Evolutionary conservation across 1,139 yeast species (phyloP).

Genomic region (Suhomyces maxii): DNA sequence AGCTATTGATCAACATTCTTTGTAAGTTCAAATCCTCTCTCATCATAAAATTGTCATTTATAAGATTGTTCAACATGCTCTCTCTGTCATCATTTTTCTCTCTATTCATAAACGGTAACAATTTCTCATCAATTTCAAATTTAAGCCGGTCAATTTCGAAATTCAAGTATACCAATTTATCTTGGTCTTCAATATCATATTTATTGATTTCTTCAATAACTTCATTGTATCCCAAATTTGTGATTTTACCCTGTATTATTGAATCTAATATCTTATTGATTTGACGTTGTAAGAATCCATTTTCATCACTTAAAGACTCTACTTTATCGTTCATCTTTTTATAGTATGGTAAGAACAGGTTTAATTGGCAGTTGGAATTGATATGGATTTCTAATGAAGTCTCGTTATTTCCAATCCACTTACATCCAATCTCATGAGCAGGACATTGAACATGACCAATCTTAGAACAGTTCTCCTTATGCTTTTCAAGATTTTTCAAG

Average conservation of each 20-base stretch:
- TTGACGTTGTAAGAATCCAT: conserved; percentile 40
- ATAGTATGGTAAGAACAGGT: conserved; percentile 32
- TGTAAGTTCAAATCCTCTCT: conserved; percentile 52
- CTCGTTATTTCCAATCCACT: conserved; percentile 40
- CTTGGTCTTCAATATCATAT: conserved; percentile 30
- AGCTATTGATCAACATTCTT: conserved; percentile 44
- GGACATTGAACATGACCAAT: conserved; percentile 39
- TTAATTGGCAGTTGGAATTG: conserved; percentile 34
- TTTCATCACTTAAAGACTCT: conserved; percentile 15
- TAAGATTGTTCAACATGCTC: conserved; percentile 37
- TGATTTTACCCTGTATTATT: conserved; percentile 51
- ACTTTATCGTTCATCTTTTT: conserved; percentile 18
- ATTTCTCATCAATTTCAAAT: conserved; percentile 43
- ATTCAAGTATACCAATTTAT: conserved; percentile 34
- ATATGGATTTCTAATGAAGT: conserved; percentile 43
- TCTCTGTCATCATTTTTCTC: conserved; percentile 33
- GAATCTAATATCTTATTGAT: conserved; percentile 49
- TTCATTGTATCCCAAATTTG: conserved; percentile 52
- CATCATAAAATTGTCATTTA: conserved; percentile 46
- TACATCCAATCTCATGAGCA: conserved; percentile 43
- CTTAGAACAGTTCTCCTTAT: conserved; percentile 36
- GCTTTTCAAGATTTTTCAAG: conserved; percentile 31
- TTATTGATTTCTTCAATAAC: conserved; percentile 46
- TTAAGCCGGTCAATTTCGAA: conserved; percentile 44
- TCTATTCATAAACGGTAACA: conserved; percentile 39